These are phyloP conservation scores for Epichloe aotearoae DNA, from an alignment of 2,329 filamentous ascomycete genomes.

Conservation along the genomic window DNA sequence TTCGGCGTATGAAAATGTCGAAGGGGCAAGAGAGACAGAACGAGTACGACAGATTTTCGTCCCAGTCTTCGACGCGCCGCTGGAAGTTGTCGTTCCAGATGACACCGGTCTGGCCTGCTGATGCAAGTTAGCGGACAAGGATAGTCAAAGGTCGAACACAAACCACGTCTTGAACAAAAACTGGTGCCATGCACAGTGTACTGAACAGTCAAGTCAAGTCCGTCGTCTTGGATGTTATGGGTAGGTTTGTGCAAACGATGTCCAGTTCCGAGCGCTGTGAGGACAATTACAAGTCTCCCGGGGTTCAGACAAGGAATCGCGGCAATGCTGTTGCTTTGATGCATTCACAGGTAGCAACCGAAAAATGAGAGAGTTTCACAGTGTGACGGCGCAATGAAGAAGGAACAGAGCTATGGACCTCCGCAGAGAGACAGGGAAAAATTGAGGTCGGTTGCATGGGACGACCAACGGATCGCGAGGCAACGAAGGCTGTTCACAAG, in stretches of 20 bases:
- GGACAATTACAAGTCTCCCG: constrained; percentile 2
- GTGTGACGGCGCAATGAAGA: neutral
- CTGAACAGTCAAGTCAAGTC: neutral
- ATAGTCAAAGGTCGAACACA: neutral
- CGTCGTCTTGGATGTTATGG: neutral
- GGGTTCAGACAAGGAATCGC: neutral
- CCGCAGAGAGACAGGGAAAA: neutral
- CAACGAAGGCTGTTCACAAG: neutral
- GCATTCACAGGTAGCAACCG: constrained; percentile 1
- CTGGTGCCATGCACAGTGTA: neutral
- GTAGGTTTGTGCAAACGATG: neutral
- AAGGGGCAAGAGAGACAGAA: neutral
- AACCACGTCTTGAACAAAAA: neutral
- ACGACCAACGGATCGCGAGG: neutral
- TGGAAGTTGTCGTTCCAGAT: neutral
- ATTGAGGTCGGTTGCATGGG: neutral
- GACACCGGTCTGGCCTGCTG: neutral
- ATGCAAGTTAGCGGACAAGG: neutral
- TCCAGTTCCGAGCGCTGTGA: neutral
- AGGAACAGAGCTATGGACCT: neutral
- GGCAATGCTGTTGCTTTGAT: neutral
- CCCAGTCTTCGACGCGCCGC: neutral
- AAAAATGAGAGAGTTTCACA: neutral
- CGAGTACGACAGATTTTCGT: neutral
- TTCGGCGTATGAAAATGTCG: too few species aligned